phyloP scores from a whole-genome alignment of 2,329 filamentous ascomycete genomes.

The Rhytidhysteron rufulum region DNA sequence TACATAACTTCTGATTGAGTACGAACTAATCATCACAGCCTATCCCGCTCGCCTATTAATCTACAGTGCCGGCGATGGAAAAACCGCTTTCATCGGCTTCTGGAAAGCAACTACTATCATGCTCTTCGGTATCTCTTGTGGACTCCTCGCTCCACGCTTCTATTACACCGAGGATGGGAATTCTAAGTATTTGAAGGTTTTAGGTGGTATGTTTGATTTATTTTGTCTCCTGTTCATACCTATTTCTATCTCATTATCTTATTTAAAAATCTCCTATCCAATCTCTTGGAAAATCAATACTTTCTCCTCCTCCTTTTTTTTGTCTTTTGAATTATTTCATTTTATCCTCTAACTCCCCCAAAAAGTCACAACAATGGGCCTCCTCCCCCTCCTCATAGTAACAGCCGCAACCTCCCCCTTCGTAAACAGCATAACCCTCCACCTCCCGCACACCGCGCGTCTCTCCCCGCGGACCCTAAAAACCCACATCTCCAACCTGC shows the following conservation, averaged over 20 bases:
- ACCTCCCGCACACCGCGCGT: constrained; percentile 25
- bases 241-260: neutral
- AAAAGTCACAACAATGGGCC: constrained; percentile 24
- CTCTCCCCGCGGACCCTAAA: constrained; percentile 21
- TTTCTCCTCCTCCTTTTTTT: neutral
- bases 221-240: neutral
- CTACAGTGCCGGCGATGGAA: constrained; percentile 35
- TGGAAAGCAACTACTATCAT: constrained; percentile 34
- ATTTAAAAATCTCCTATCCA: constrained; percentile 4
- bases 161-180: constrained; percentile 33
- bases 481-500: constrained; percentile 19
- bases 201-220: constrained; percentile 20
- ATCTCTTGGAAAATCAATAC: no score
- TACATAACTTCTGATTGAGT: neutral
- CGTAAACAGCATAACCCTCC: constrained; percentile 27
- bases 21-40: constrained; percentile 5
- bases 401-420: constrained; percentile 35
- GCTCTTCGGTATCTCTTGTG: constrained; percentile 28
- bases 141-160: constrained; percentile 28
- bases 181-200: constrained; percentile 22
- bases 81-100: constrained; percentile 32
- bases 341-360: neutral
- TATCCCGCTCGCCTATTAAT: constrained; percentile 29
- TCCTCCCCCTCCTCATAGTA: constrained; percentile 28
- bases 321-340: neutral